Evolutionary conservation across 164 flowering plant species (phyloP).

Genomic region (Vitis rupestris): DNA sequence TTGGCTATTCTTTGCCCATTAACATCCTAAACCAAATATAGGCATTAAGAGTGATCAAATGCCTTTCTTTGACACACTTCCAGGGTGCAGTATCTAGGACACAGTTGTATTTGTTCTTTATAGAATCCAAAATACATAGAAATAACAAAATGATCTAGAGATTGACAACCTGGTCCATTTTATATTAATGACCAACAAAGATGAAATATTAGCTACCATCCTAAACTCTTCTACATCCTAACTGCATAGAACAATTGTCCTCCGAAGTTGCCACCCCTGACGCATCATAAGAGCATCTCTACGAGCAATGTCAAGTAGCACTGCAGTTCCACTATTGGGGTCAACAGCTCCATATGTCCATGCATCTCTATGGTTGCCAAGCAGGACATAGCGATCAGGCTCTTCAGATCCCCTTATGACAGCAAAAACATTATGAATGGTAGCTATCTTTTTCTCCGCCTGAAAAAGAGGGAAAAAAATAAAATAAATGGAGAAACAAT

Average conservation of each 20-base stretch:
- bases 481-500: neutral
- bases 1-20: neutral
- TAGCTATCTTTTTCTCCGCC: slow-evolving; percentile 72
- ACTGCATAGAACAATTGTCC: slow-evolving; percentile 86
- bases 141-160: neutral
- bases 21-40: neutral
- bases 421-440: slow-evolving; percentile 73
- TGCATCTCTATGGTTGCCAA: slow-evolving; percentile 99
- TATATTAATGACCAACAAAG: neutral
- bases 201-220: slow-evolving; percentile 64
- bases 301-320: slow-evolving; percentile 87
- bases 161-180: neutral
- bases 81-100: neutral
- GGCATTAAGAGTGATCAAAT: neutral
- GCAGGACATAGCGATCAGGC: slow-evolving; percentile 83
- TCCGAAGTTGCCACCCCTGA: slow-evolving; percentile 78
- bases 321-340: slow-evolving; percentile 97
- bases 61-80: neutral
- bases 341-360: slow-evolving; percentile 99
- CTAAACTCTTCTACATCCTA: slow-evolving; percentile 99
- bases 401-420: slow-evolving; percentile 77
- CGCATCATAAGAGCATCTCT: slow-evolving; percentile 56
- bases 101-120: neutral
- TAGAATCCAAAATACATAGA: neutral
- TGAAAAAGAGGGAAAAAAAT: slow-evolving; percentile 16